Conservation (phyloP, 805 yeast genomes). For the Cyberlindnera japonica region DNA sequence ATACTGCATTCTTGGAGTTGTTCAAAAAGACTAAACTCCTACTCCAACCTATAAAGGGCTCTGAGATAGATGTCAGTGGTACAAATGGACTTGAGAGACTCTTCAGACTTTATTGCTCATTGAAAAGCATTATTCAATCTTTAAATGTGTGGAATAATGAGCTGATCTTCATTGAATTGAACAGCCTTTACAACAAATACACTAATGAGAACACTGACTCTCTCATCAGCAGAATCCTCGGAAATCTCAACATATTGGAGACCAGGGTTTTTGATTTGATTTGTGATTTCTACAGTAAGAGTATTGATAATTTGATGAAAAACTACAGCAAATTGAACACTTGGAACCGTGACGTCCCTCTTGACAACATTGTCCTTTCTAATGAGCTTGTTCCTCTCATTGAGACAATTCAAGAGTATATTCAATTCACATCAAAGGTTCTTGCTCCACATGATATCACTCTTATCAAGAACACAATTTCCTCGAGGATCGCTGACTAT, state of each 20-base stretch:
- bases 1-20: constrained; percentile 27
- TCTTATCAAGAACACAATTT: constrained; percentile 24
- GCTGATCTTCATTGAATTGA: constrained; percentile 26
- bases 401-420: constrained; percentile 25
- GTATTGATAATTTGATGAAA: constrained; percentile 29
- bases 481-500: constrained; percentile 30
- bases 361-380: constrained; percentile 16
- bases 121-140: constrained; percentile 20
- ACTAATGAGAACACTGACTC: constrained; percentile 18
- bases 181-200: constrained; percentile 20
- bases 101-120: constrained; percentile 26
- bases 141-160: constrained; percentile 27
- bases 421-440: constrained; percentile 18
- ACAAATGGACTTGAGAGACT: constrained; percentile 27
- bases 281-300: constrained; percentile 29
- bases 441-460: constrained; percentile 18
- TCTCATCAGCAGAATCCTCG: constrained; percentile 31
- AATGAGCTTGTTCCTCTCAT: constrained; percentile 27
- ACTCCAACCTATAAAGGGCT: constrained; percentile 6
- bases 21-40: constrained; percentile 18
- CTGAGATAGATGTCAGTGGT: constrained; percentile 24
- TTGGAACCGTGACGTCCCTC: constrained; percentile 26
- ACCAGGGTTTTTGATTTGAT: constrained; percentile 30
- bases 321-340: constrained; percentile 31
- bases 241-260: constrained; percentile 28